Conservation (phyloP, 495 filamentous ascomycete genomes). For the Physcia stellaris region DNA sequence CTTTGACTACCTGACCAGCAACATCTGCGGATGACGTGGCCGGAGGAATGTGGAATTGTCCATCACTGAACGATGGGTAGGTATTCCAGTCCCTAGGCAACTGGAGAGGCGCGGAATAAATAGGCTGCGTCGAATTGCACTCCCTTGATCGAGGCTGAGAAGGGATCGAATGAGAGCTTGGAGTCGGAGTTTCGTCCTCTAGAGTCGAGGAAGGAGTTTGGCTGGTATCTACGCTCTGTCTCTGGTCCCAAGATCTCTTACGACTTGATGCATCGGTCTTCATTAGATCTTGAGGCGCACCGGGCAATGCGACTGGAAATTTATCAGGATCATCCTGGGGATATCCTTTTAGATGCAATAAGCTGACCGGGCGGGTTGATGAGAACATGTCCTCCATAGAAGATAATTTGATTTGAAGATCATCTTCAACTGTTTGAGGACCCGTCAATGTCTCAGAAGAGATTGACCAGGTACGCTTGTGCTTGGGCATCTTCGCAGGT, state of each 20-base stretch:
- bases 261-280: constrained; percentile 38
- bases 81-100: constrained; percentile 39
- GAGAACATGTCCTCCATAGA: constrained; percentile 93
- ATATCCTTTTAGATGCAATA: constrained; percentile 70
- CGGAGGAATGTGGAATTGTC: constrained; percentile 9
- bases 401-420: constrained; percentile 71
- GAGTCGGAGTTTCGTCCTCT: constrained; percentile 63
- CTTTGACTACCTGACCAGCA: constrained; percentile 27
- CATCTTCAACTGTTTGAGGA: constrained; percentile 65
- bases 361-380: constrained; percentile 72
- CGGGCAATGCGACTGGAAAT: constrained; percentile 63
- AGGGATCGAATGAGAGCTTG: constrained; percentile 46
- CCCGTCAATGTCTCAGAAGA: constrained; percentile 67
- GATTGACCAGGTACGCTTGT: constrained; percentile 92
- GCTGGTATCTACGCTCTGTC: constrained; percentile 37
- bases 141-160: constrained; percentile 25
- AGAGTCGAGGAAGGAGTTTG: constrained; percentile 46
- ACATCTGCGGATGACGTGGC: constrained; percentile 5
- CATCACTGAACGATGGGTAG: constrained; percentile 33
- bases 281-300: constrained; percentile 47
- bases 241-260: constrained; percentile 42
- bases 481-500: constrained; percentile 69
- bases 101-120: constrained; percentile 4
- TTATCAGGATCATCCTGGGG: constrained; percentile 81
- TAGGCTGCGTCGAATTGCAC: constrained; percentile 1